Evolutionary conservation across 495 filamentous ascomycete genomes (phyloP).

Genomic region (Penicillium manginii): DNA sequence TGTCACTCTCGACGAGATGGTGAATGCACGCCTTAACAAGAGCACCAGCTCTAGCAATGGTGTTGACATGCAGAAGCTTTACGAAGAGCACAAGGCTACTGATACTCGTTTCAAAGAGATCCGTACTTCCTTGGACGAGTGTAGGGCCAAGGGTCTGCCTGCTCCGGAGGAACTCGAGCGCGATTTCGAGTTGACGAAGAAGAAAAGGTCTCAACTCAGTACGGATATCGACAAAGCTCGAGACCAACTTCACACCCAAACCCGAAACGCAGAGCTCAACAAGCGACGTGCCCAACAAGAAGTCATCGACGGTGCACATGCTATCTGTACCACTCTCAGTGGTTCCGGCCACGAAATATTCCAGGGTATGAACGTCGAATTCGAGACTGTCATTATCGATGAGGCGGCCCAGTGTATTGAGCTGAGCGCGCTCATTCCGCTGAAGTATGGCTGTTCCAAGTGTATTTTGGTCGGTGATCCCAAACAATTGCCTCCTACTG

Average conservation of each 20-base stretch:
- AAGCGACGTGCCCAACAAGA: constrained; percentile 85
- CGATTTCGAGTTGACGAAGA: constrained; percentile 74
- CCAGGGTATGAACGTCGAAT: constrained; percentile 89
- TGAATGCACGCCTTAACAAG: constrained; percentile 68
- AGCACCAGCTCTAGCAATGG: constrained; percentile 39
- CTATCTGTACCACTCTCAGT: constrained; percentile 93
- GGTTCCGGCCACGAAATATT: constrained; percentile 98
- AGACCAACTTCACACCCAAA: constrained; percentile 75
- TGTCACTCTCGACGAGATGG: constrained; percentile 91
- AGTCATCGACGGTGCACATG: constrained; percentile 85
- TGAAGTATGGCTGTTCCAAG: constrained; percentile 97
- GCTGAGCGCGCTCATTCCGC: constrained; percentile 90
- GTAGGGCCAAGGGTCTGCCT: constrained; percentile 64
- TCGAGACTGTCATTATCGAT: constrained; percentile 97
- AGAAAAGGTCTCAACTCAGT: constrained; percentile 76
- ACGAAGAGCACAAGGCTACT: constrained; percentile 77
- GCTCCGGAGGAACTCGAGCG: constrained; percentile 66
- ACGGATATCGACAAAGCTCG: constrained; percentile 81
- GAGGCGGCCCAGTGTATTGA: constrained; percentile 98
- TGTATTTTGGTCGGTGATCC: constrained; percentile 98
- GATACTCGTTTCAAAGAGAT: constrained; percentile 70
- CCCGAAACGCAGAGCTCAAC: constrained; percentile 81
- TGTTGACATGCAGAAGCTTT: constrained; percentile 71
- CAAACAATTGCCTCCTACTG: constrained; percentile 94
- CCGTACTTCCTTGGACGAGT: constrained; percentile 70